These are phyloP conservation scores for Nemania bipapillata DNA, from an alignment of 2,329 filamentous ascomycete species.

Conservation along the genomic window DNA sequence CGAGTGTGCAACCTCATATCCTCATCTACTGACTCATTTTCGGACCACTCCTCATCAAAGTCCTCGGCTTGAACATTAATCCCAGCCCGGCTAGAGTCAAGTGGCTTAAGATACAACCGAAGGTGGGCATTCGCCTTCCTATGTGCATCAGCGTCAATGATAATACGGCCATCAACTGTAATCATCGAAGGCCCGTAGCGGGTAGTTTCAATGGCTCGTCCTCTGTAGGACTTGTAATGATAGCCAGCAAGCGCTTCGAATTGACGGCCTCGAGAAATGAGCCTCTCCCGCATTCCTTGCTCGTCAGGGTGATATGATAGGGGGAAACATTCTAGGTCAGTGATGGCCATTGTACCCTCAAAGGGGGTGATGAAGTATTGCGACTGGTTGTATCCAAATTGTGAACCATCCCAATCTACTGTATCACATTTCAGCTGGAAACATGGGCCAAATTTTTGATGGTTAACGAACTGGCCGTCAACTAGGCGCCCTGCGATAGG, in stretches of 20 bases:
- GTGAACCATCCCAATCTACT: constrained; percentile 53
- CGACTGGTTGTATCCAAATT: constrained; percentile 47
- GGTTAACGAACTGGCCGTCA: constrained; percentile 10
- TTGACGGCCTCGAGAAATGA: constrained; percentile 50
- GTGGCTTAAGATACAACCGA: constrained; percentile 9
- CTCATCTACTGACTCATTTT: constrained; percentile 15
- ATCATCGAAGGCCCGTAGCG: neutral
- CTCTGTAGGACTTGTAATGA: constrained; percentile 44
- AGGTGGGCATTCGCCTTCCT: neutral
- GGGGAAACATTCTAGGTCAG: constrained; percentile 48
- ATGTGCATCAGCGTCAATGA: constrained; percentile 19
- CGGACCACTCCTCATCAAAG: constrained; percentile 10
- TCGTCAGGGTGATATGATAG: constrained; percentile 46
- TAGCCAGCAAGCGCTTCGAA: constrained; percentile 52
- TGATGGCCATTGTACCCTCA: constrained; percentile 46
- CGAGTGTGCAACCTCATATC: constrained; percentile 21
- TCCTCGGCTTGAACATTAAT: neutral
- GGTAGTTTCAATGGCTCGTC: constrained; percentile 14
- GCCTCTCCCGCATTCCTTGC: constrained; percentile 41
- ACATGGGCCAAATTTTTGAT: constrained; percentile 12
- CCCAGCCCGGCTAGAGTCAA: neutral
- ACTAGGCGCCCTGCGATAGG: constrained; percentile 17
- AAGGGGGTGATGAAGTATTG: constrained; percentile 46
- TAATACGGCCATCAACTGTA: constrained; percentile 23
- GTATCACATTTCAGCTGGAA: constrained; percentile 23